phyloP scores from a whole-genome alignment of 106 monocot species.

The Xerophyta viscosa region DNA sequence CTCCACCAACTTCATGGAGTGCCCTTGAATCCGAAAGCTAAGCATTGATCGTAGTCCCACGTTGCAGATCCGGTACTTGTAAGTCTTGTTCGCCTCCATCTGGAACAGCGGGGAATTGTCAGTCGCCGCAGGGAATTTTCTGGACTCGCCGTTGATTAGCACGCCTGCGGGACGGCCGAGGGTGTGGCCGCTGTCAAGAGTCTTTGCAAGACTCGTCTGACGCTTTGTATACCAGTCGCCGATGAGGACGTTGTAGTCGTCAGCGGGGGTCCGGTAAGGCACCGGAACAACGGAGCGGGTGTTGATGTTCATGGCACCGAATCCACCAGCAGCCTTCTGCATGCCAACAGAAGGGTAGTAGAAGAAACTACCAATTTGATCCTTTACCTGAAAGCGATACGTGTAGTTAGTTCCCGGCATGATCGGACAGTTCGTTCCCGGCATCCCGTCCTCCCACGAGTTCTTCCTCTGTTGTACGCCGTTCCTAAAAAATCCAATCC shows the following conservation, averaged over 20 bases:
- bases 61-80: background rate
- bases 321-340: background rate
- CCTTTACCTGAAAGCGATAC: background rate
- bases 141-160: background rate
- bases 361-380: background rate
- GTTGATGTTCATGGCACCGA: background rate
- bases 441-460: slow-evolving; percentile 1
- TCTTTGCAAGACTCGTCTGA: background rate
- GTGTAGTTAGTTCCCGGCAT: background rate
- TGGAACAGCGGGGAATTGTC: background rate
- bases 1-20: background rate
- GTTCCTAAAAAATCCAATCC: background rate
- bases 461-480: background rate
- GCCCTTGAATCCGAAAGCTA: background rate
- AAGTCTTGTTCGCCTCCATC: background rate
- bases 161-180: background rate
- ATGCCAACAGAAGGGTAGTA: background rate
- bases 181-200: background rate
- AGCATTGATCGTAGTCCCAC: background rate
- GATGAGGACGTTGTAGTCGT: background rate
- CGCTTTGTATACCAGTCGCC: background rate
- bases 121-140: background rate
- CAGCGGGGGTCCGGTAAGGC: background rate
- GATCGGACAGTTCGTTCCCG: slow-evolving; percentile 1
- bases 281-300: background rate